Conservation (phyloP, 345 rosid species). For the Boechera divaricarpa region DNA sequence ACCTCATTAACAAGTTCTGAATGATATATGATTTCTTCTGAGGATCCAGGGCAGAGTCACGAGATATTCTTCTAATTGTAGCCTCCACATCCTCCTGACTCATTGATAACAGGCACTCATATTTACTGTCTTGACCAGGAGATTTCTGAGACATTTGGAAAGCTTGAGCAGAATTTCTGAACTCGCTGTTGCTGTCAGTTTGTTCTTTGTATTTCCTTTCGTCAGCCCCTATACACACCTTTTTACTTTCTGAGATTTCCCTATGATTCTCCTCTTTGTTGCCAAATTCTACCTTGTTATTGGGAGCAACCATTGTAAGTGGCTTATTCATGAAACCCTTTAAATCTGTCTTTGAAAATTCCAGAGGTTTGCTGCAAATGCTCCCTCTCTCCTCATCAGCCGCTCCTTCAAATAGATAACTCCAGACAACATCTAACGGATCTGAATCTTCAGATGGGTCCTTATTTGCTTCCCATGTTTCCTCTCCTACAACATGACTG, state of each 20-base stretch:
- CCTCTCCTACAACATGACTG: conserved; percentile 44
- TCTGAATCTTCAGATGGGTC: conserved; percentile 43
- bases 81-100: conserved; percentile 73
- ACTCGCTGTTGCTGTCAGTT: conserved; percentile 11
- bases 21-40: conserved; percentile 63
- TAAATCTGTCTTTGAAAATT: conserved; percentile 21
- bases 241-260: conserved; percentile 42
- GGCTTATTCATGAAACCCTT: conserved; percentile 31
- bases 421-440: conserved; percentile 64
- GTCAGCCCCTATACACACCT: conserved; percentile 33
- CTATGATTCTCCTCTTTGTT: conserved; percentile 34
- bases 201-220: conserved; percentile 40
- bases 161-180: conserved; percentile 40
- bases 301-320: conserved; percentile 31
- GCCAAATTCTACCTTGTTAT: conserved; percentile 33
- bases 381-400: conserved; percentile 41
- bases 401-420: conserved; percentile 57
- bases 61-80: conserved; percentile 69
- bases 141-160: conserved; percentile 42
- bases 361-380: conserved; percentile 32
- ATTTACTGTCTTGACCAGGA: conserved; percentile 21
- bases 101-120: conserved; percentile 48
- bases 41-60: conserved; percentile 68
- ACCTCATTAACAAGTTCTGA: conserved; percentile 82
- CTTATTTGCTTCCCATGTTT: conserved; percentile 37